phyloP scores from a whole-genome alignment of 192 early-diverging fungal species.

The Podila minutissima region DNA sequence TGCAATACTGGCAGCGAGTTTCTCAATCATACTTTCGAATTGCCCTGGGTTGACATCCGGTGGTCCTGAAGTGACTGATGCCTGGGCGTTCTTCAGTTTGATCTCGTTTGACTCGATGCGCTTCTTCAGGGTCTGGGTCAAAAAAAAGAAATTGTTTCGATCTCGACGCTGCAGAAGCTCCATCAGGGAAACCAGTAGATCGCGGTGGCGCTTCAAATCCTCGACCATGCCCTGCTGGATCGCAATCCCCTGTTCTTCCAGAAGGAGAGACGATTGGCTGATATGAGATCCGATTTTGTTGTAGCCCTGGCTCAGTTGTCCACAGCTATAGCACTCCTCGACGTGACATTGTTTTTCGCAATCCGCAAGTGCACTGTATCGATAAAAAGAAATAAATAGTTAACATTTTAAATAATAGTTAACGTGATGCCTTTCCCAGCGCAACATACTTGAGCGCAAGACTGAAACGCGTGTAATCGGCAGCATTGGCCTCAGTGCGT shows the following conservation, averaged over 20 bases:
- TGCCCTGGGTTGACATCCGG: constrained; percentile 8
- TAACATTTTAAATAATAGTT: neutral
- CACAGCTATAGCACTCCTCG: constrained; percentile 64
- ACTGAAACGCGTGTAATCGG: constrained; percentile 66
- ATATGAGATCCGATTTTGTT: constrained; percentile 44
- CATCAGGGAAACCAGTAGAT: constrained; percentile 66
- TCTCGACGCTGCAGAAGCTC: constrained; percentile 66
- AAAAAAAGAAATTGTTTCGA: constrained; percentile 31
- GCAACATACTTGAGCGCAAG: constrained; percentile 64
- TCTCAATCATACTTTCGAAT: constrained; percentile 30
- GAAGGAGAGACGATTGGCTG: constrained; percentile 20
- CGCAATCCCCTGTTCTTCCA: constrained; percentile 52
- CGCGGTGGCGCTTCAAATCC: constrained; percentile 70
- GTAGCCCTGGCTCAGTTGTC: constrained; percentile 53
- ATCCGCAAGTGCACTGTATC: constrained; percentile 59
- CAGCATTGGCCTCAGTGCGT: constrained; percentile 67
- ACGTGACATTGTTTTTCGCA: constrained; percentile 62
- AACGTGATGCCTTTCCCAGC: neutral
- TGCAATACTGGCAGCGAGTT: neutral
- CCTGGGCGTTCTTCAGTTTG: constrained; percentile 38
- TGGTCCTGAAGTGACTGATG: constrained; percentile 2
- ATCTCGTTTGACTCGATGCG: constrained; percentile 57
- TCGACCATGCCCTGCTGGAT: constrained; percentile 67
- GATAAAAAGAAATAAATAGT: neutral
- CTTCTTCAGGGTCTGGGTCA: constrained; percentile 58